Base-by-base conservation (phyloP, 75 land plant genomes). In the Selaginella tamariscina region DNA sequence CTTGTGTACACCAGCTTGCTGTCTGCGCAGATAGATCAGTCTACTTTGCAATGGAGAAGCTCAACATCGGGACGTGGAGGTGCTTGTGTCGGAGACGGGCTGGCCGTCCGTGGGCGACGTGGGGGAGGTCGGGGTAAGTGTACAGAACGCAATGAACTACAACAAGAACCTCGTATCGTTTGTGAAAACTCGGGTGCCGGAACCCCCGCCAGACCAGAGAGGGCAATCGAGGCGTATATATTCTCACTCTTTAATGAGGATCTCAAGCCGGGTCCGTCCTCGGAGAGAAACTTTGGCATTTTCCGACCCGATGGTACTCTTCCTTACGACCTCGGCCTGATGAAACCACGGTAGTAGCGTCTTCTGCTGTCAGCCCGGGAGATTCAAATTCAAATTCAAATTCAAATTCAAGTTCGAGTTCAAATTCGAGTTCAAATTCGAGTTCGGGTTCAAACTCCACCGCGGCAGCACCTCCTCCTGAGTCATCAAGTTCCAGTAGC, bases 21-120 rank as follows among this genome's bases (percentile, higher is more conserved):
- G 1, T 75, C 86, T 31, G 91, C 91, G 0, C 85, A 82, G 72
- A 82, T 88, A 18, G 92, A 88, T 32, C 92, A 0, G 84, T 82
- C 24, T 67, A 71, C 2, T 71, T 74, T 26, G 89, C 92, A 0
- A 69, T 86, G 18, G 74, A 74, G 30, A 67, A 67, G 0, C 65
- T 74, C 27, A 30, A 76, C 27, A 77, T 55, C 27, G 23, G 0
- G 64, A 70, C 24, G 68, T 84, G 28, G 69, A 68, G 1, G 56
- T 84, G 0, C 68, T 73, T 0, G 70, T 84, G 31, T 31, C 82
- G 1, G 86, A 83, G 68, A 84, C 80, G 0, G 82, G 85, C 22
- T 84, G 87, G 87, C 87, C 87, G 0, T 70, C 81, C 18, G 31
- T 1, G 0, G 78, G 77, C 1, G 78, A 75, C 20, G 20, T 66